These are phyloP conservation scores for Prunella vulgaris DNA, from an alignment of 257 asterid species.

Conservation along the genomic window DNA sequence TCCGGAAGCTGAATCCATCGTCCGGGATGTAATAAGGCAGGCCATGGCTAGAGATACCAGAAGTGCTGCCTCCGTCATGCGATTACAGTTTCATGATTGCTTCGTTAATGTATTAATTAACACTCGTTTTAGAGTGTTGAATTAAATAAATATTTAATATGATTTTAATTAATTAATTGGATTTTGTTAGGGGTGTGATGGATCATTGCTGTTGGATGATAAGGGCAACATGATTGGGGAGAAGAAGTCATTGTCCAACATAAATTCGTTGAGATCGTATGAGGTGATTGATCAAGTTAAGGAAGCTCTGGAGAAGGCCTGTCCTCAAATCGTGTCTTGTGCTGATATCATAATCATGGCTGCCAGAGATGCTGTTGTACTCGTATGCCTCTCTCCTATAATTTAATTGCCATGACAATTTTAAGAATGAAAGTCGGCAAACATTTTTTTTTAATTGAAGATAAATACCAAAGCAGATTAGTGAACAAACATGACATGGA, in stretches of 20 bases:
- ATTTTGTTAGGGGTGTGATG: constrained; percentile 76
- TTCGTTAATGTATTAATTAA: constrained; percentile 90
- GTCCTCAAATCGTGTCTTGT: constrained; percentile 82
- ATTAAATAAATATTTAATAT: not conserved
- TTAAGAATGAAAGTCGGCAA: too few relatives aligned
- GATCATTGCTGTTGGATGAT: constrained; percentile 83
- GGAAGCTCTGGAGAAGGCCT: constrained; percentile 57
- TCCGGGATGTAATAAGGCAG: constrained; percentile 41
- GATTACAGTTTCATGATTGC: constrained; percentile 94
- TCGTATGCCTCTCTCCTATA: constrained; percentile 40
- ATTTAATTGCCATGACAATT: too few relatives aligned
- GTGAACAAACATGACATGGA: not conserved
- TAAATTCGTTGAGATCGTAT: constrained; percentile 71
- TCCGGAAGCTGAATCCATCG: constrained; percentile 65
- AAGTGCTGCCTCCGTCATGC: constrained; percentile 84
- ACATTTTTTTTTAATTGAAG: not conserved
- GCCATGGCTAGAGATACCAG: constrained; percentile 69
- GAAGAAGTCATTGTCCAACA: constrained; percentile 65
- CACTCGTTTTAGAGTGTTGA: too few relatives aligned
- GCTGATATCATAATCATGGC: constrained; percentile 92
- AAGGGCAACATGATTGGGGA: constrained; percentile 75
- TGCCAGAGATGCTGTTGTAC: constrained; percentile 86
- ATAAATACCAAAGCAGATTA: not conserved
- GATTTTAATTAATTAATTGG: not conserved
- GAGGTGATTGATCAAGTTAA: constrained; percentile 74